Evolutionary conservation across 805 yeast genomes (phyloP).

Genomic region (Metschnikowia orientalis): DNA sequence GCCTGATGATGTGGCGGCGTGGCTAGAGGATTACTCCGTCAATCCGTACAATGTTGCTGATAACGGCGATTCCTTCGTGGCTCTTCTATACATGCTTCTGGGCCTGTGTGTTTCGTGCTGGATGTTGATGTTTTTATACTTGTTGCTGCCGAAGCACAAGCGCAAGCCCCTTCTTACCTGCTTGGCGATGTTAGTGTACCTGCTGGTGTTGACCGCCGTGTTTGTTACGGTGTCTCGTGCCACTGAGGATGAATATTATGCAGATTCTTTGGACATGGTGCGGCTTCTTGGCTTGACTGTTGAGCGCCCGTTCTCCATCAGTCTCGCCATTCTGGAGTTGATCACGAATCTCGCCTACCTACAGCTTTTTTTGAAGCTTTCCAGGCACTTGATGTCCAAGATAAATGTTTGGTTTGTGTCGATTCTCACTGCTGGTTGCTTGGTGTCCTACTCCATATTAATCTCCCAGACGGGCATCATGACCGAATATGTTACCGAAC

Average conservation of each 20-base stretch:
- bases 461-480: conserved; percentile 16
- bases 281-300: conserved; percentile 37
- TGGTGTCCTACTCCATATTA: conserved; percentile 10
- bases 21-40: conserved; percentile 11
- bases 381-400: conserved; percentile 19
- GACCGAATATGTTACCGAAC: conserved; percentile 4
- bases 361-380: conserved; percentile 39
- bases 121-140: conserved; percentile 60
- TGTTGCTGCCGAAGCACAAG: conserved; percentile 46
- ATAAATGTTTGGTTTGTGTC: conserved; percentile 23
- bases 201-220: conserved; percentile 51
- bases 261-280: conserved; percentile 50
- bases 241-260: conserved; percentile 47
- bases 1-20: conserved; percentile 10
- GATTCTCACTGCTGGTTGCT: conserved; percentile 15
- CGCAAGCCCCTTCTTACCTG: conserved; percentile 56
- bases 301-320: conserved; percentile 34
- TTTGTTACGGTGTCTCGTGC: conserved; percentile 43
- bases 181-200: conserved; percentile 52
- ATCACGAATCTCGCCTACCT: conserved; percentile 53
- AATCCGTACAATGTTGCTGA: conserved; percentile 28
- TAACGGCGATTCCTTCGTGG: conserved; percentile 40
- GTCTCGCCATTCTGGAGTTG: conserved; percentile 38
- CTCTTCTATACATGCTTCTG: conserved; percentile 48
- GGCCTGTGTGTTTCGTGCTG: conserved; percentile 60